Evolutionary conservation across 805 yeast species (phyloP), one percentile per base, ranked within the genome.

Genomic region (Starmera pachycereana): DNA sequence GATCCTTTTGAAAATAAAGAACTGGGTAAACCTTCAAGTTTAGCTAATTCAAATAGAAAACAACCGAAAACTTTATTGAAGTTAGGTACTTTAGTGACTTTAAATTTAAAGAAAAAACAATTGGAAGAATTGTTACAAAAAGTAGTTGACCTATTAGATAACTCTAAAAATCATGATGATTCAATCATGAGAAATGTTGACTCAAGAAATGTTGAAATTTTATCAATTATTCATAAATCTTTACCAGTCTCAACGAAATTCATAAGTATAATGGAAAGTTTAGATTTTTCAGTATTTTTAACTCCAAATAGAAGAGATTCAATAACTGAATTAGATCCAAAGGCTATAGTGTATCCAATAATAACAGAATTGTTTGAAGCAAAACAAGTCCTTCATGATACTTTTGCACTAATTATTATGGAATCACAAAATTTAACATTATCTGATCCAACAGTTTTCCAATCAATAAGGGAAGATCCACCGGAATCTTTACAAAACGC

Each of bases 361-460:
- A 48, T 78, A 5, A 65, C 80, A n/a, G 94, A 84, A 38, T 87
- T 83, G 53, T 74, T 79, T 51, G 81, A 80, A 45, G 62, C 72
- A 36, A 88, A 87, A 50, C 96, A 87, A 54, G 69, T 72, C 8
- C 56, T 84, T 22, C 89, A 86, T 56, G 76, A 81, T 47, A 54
- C 69, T 4, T 63, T 79, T 29, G 63, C 77, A 4, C 69, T 70
- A 27, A 65, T 82, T 6, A 66, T 85, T 10, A 71, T 84, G 70
- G 75, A 78, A 36, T 69, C 83, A 0, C 95, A 85, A 53, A 66
- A 76, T 11, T 60, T 84, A 10, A 81, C 92, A 0, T 58, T 83
- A 10, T 74, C 71, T 27, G 94, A 84, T 53, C 87, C 92, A 1
- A 87, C 81, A 43, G 80, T 78, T 2, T 84, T 84, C 58, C 67